Evolutionary conservation across 768 basidiomycete species (phyloP), one percentile per base, ranked within the genome.

Genomic region (Multifurca ochricompacta): DNA sequence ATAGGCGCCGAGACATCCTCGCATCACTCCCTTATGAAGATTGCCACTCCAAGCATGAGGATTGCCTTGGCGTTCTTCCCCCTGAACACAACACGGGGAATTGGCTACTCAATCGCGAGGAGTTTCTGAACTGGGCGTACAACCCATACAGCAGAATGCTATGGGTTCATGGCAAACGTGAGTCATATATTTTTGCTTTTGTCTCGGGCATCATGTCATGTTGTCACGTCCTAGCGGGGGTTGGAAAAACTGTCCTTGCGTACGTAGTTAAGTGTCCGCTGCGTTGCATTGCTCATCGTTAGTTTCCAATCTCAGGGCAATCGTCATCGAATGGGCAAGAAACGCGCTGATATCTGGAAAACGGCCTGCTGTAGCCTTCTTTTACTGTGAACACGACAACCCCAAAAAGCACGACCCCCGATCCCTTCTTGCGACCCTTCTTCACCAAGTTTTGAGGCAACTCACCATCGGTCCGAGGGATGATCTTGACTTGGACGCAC

Each of bases 211-310:
- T 2, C 13, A 34, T 43, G 16, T 13, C 16, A 27, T 48, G 19
- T 14, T 23, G 21, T 11, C 21, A 36, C 21, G 3, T 30, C 30
- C 7, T 21, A 52, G 51, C 51, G 7, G 51, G 51, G 19, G 32
- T 43, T 21, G 51, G 51, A 19, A 52, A 52, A n/a, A 52, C 51
- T 14, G 23, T 52, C 32, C 41, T 52, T 7, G 30, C 51, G 51
- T 52, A 6, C 40, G 51, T 45, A 23, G 3, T 23, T 34, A 19
- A 16, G 35, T 9, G 16, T 23, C 37, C 19, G 19, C 19, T 8
- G 4, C 3, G 18, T 14, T 7, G 3, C 7, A 21, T 41, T 19
- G 7, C 42, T 28, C 23, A 39, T 36, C 2, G n/a, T 3, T 14
- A 18, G 7, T 44, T 32, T n/a, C 35, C 6, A 25, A 46, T 25